phyloP scores from a whole-genome alignment of 371 early-diverging fungal species.

The Zychaea mexicana region DNA sequence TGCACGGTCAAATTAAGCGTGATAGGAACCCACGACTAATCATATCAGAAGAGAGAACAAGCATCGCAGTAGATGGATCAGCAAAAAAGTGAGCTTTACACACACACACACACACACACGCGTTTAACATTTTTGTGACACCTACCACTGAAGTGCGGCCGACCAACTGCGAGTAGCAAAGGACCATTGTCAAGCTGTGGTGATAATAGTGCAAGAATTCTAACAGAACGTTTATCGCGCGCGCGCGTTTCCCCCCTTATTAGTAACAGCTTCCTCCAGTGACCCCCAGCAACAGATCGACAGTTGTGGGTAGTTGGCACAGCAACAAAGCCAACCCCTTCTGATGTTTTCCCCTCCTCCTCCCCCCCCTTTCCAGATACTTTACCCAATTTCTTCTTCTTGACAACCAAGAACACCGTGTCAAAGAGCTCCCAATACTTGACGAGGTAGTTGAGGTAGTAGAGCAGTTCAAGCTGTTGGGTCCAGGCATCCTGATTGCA shows the following conservation, averaged over 20 bases:
- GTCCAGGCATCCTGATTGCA: conserved; percentile 71
- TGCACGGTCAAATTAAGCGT: conserved; percentile 88
- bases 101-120: no score
- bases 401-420: conserved; percentile 34
- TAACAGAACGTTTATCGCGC: conserved; percentile 15
- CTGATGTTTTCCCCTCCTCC: background rate
- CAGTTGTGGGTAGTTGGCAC: no score
- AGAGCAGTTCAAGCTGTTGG: conserved; percentile 72
- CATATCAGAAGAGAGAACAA: background rate
- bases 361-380: background rate
- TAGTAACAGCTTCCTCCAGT: background rate
- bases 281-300: no score
- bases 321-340: no score
- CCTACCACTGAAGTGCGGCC: conserved; percentile 84
- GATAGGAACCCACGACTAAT: conserved; percentile 78
- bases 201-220: conserved; percentile 92
- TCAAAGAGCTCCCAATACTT: conserved; percentile 81
- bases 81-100: conserved; percentile 14
- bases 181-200: conserved; percentile 88
- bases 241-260: background rate
- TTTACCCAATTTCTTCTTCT: conserved; percentile 40
- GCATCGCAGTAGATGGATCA: conserved; percentile 16
- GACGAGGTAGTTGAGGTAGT: conserved; percentile 83
- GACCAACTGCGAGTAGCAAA: conserved; percentile 82
- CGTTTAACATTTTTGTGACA: conserved; percentile 15